A percentile compares a stretch with the other conserved stretches of the same genome.
Conservation (phyloP, 169 alveolate genomes). For the Plasmodium berghei region DNA sequence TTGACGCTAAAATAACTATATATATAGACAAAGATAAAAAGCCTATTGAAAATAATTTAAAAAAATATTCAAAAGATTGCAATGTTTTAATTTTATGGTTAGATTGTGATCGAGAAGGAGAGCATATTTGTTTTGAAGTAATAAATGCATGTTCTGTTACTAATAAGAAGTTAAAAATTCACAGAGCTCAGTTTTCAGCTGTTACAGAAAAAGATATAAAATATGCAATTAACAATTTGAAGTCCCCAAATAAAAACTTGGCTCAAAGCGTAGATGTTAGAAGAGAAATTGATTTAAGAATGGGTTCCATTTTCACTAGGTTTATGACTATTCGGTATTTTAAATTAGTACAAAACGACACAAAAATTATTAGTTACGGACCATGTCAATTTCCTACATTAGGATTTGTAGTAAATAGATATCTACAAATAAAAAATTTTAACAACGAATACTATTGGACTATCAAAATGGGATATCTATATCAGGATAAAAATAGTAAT, state of each 20-base stretch:
- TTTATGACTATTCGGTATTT: constrained; percentile 84
- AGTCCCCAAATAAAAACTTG: constrained; percentile 94
- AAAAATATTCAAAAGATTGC: constrained; percentile 91
- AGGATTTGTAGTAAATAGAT: constrained; percentile 98
- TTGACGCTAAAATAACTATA: constrained; percentile 94
- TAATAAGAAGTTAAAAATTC: constrained; percentile 79
- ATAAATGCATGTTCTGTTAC: constrained; percentile 82
- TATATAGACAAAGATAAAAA: constrained; percentile 86
- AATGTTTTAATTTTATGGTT: constrained; percentile 97
- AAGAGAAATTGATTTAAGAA: constrained; percentile 96
- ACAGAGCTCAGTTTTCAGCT: constrained; percentile 98
- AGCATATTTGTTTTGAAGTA: constrained; percentile 99
- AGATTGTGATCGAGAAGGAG: constrained; percentile 99
- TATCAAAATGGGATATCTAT: constrained; percentile 82
- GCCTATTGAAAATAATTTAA: constrained; percentile 90
- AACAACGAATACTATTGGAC: constrained; percentile 94
- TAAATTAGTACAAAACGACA: constrained; percentile 83
- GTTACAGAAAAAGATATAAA: constrained; percentile 94
- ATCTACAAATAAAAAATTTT: constrained; percentile 91
- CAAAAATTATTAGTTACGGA: constrained; percentile 93
- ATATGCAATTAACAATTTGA: constrained; percentile 91
- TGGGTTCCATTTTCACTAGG: constrained; percentile 89
- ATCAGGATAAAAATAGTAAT: constrained; percentile 7
- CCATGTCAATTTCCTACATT: constrained; percentile 99
- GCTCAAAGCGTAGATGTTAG: constrained; percentile 98